Percentiles rank a stretch among this genome's conserved stretches.
These are phyloP conservation scores for Cystobasidium pallidum DNA, from an alignment of 1,284 basidiomycete species.

Conservation along the genomic window DNA sequence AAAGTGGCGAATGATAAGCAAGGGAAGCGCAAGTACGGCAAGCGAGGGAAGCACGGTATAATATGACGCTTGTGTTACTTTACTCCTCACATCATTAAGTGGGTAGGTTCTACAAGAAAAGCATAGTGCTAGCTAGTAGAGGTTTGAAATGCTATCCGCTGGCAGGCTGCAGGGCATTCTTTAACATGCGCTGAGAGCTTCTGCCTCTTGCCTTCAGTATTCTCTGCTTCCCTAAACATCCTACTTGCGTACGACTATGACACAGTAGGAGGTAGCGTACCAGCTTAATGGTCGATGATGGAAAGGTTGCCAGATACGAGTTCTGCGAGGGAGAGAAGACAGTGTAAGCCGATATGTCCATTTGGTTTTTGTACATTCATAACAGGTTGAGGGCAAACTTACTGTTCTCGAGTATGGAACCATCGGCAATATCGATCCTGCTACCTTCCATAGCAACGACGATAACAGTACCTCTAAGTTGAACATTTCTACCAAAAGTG, in stretches of 20 bases:
- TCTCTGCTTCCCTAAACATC: no score
- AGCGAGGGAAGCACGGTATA: no score
- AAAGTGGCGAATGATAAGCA: no score
- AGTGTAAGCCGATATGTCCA: neutral
- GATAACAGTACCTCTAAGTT: conserved; percentile 61
- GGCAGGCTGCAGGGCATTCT: no score
- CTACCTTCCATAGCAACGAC: conserved; percentile 89
- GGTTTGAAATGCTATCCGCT: no score
- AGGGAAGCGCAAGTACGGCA: no score
- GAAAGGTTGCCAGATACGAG: conserved; percentile 64
- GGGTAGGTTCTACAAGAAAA: neutral
- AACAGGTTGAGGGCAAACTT: neutral
- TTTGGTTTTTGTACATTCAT: neutral
- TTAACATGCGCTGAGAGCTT: no score
- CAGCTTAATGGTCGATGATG: conserved; percentile 62
- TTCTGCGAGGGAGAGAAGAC: no score
- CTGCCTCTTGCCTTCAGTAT: no score
- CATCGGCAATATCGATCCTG: conserved; percentile 93
- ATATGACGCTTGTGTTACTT: no score
- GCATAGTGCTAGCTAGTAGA: neutral
- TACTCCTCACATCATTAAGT: neutral
- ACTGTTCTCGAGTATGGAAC: conserved; percentile 62
- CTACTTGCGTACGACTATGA: neutral
- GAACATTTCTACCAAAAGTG: conserved; percentile 91
- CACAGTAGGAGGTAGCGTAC: no score